Evolutionary conservation across 768 basidiomycete species (phyloP), one percentile per base, ranked within the genome.

Genomic region (Xerocomellus amylosporus): DNA sequence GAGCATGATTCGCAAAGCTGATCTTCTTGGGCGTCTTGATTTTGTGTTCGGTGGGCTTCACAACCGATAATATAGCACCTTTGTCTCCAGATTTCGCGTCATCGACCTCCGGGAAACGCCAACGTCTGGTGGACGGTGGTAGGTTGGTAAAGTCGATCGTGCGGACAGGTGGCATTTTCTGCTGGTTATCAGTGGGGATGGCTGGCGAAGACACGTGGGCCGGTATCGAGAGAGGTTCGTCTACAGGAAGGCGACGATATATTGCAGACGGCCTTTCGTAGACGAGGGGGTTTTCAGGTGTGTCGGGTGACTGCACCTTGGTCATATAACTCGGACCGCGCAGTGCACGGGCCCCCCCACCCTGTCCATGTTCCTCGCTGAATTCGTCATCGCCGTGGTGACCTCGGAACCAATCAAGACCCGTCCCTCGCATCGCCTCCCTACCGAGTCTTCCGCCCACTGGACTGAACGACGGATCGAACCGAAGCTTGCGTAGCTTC

Each of bases 61-160:
- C 53, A 24, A 48, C 37, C 14, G 64, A 58, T 10, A 57, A 26
- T 9, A 26, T 22, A 43, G 15, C 49, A 20, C n/a, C 17, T 1
- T 43, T 22, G 8, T 52, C 47, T 33, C 26, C 14, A n/a, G 48
- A 28, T 33, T 51, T 58, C 37, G 53, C 30, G 26, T 1, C 9
- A 2, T 46, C 22, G 1, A 48, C 4, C 9, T 19, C 49, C 26
- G 51, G 56, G 34, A 64, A 54, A n/a, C 58, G 60, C 24, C 37
- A 38, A 17, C 58, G 61, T 46, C 55, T 52, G 31, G 24, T 50
- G 3, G 51, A 49, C 10, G 58, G 49, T 4, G 64, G 58, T 5
- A 56, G 43, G 28, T 59, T 58, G 20, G 68, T 68, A 49, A 72
- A 70, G 53, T 70, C 70, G 52, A 71, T 70, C 37, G 56, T 54